Evolutionary conservation across 2,329 filamentous ascomycete genomes (phyloP), one percentile per base, ranked within the genome.

Genomic region (Bipolaris bicolor): DNA sequence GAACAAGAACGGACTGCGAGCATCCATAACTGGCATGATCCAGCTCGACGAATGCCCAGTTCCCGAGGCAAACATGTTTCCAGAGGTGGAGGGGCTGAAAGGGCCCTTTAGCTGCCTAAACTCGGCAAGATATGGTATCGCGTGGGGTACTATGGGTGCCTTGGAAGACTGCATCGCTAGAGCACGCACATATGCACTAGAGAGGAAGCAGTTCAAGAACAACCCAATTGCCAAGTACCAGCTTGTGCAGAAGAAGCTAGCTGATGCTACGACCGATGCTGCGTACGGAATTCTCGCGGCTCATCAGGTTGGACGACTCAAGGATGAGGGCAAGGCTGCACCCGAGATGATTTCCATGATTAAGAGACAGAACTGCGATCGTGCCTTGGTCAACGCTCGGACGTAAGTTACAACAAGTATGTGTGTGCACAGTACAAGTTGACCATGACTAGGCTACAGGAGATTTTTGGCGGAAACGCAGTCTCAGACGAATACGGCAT

Each of bases 341-440:
- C 93, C 95, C 6, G 95, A 99, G 81, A 98, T 98, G 94, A 96
- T 99, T 70, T 88, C 85, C 7, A 89, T 99, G 91, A 88, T 98
- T 74, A 99, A 99, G 85, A 84, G 95, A 66, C 93, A 98, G 80
- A 99, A 99, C 78, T 99, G 95, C 77, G 95, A 99, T 78, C 83
- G 89, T 50, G 95, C 95, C 15, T 81, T 99, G 69, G 81, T 85
- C 29, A 92, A 94, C 65, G 88, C 92, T 18, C 84, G 95, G 64
- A 81, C 84, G 73, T 85, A 79, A 71, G 83, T 77, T 16, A 29
- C 50, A 29, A 5, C 26, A 1, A 34, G 15, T 16, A 9, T 43
- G 36, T 36, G 18, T 43, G 33, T 36, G 18, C 16, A 5, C 20
- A 41, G 22, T 36, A 56, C 33, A 44, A 43, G 29, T 62, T 69